A percentile compares a stretch with the other conserved stretches of the same genome.
Evolutionary conservation across 2,329 filamentous ascomycete genomes (phyloP).

Genomic region (Aschersonia sp.): DNA sequence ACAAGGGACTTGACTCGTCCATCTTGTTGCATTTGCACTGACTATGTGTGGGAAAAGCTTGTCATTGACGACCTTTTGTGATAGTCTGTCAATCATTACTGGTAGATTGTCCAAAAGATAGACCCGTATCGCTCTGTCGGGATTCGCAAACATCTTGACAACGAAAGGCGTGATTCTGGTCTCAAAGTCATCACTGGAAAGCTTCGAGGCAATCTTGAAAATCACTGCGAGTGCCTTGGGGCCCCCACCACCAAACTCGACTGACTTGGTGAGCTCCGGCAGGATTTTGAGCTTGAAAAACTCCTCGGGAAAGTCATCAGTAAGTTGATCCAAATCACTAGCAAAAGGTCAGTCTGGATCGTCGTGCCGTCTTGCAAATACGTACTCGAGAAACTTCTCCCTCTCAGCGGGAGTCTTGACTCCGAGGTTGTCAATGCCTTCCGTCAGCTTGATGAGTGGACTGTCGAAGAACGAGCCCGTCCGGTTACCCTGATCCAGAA

Average conservation of each 20-base stretch:
- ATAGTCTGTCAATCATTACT: constrained; percentile 77
- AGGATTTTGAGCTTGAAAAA: constrained; percentile 97
- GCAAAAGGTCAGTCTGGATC: constrained; percentile 12
- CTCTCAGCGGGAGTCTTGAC: constrained; percentile 75
- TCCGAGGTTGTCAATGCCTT: constrained; percentile 84
- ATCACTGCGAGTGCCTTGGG: constrained; percentile 80
- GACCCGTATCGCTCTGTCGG: constrained; percentile 82
- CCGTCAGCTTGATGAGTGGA: constrained; percentile 77
- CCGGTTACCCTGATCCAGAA: constrained; percentile 77
- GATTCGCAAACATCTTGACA: constrained; percentile 75
- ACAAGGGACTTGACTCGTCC: not conserved
- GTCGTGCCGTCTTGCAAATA: not conserved
- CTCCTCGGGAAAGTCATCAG: constrained; percentile 91
- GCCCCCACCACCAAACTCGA: constrained; percentile 94
- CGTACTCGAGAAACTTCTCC: constrained; percentile 63
- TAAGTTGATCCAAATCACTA: constrained; percentile 66
- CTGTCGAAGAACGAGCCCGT: constrained; percentile 84
- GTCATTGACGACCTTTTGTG: constrained; percentile 83
- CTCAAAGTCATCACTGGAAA: constrained; percentile 84
- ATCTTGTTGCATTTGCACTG: constrained; percentile 7
- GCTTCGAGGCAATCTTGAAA: constrained; percentile 78
- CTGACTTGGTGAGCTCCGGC: constrained; percentile 89
- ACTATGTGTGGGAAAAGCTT: constrained; percentile 95
- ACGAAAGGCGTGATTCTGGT: constrained; percentile 71
- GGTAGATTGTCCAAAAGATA: constrained; percentile 81